phyloP scores from a whole-genome alignment of 108 stramenopile genomes.

The Nitzschia palea region DNA sequence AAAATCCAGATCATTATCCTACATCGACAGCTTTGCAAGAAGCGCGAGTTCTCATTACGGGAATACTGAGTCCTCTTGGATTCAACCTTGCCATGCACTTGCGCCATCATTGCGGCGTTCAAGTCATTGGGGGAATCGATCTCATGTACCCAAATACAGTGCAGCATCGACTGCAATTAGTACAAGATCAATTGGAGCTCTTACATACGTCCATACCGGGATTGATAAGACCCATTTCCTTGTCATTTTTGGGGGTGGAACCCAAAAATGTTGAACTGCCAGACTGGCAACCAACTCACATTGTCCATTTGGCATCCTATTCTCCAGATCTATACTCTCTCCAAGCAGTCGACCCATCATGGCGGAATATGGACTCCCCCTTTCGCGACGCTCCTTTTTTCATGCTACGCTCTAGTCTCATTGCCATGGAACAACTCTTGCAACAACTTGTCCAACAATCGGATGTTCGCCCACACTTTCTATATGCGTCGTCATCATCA shows the following conservation, averaged over 20 bases:
- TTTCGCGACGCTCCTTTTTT: slow-evolving; percentile 51
- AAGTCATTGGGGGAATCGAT: slow-evolving; percentile 66
- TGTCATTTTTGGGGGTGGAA: slow-evolving; percentile 67
- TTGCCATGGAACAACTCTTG: slow-evolving; percentile 73
- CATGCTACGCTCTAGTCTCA: slow-evolving; percentile 48
- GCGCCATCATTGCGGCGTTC: slow-evolving; percentile 59
- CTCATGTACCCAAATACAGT: slow-evolving; percentile 69
- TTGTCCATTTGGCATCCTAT: slow-evolving; percentile 73
- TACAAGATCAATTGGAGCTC: slow-evolving; percentile 52
- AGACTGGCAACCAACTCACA: slow-evolving; percentile 58
- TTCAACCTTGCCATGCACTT: slow-evolving; percentile 62
- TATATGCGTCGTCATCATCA: slow-evolving; percentile 29
- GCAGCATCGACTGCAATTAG: slow-evolving; percentile 43
- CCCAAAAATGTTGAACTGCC: slow-evolving; percentile 18
- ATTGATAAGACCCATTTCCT: slow-evolving; percentile 31
- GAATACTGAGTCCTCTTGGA: slow-evolving; percentile 70
- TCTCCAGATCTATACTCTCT: slow-evolving; percentile 43
- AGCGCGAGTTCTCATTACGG: slow-evolving; percentile 64
- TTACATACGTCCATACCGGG: slow-evolving; percentile 45
- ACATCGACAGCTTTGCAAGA: slow-evolving; percentile 21
- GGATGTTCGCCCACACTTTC: slow-evolving; percentile 31
- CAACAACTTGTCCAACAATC: slow-evolving; percentile 14
- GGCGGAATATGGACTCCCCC: slow-evolving; percentile 33
- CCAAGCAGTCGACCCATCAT: slow-evolving; percentile 10
- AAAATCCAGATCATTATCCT: slow-evolving; percentile 27